Base-by-base conservation (phyloP, 306 rosid species). In the Trifolium dubium region DNA sequence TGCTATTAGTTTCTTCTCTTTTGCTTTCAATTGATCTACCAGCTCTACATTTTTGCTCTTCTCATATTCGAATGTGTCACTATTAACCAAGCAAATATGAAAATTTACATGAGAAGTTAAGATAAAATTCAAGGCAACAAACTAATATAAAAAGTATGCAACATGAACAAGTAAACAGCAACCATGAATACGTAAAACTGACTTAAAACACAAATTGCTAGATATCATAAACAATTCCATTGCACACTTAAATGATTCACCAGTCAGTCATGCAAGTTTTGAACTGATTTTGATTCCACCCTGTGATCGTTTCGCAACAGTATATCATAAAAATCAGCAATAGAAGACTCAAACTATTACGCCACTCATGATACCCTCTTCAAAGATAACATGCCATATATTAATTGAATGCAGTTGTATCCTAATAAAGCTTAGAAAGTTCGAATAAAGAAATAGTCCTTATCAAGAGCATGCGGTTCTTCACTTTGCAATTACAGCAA, bases 1-100 rank as follows among this genome's bases (percentile, higher is more conserved):
- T 2, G 76, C 88, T 60, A 89, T 82, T 18, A 94, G 83, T 58
- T 88, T 83, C 87, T 82, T 86, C 89, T 94, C 99, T 82, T 86
- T 87, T 54, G 83, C 88, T 81, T 84, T 82, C 85, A 94, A 40
- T 71, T 89, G 80, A 81, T 87, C 92, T 74, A 94, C 99, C 65
- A 84, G 74, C 75, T 89, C 95, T 12, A 87, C 47, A 82, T 94
- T 94, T 71, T 67, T 73, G 74, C 79, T 81, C 79, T 91, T 94
- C 71, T 94, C 96, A 34, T 84, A 80, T 74, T 89, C 91, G 58
- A 94, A 94, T 32, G 83, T 83, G 55, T 77, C 80, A 49, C 97
- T 94, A 79, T 54, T 64, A 66, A 66, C 70, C 51, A 61, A 84
- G 47, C 37, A 82, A 64, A 73, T 68, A 55, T 9, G 69, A 61